Conservation (phyloP, 2,329 filamentous ascomycete species). For the Aspergillus tamarii region DNA sequence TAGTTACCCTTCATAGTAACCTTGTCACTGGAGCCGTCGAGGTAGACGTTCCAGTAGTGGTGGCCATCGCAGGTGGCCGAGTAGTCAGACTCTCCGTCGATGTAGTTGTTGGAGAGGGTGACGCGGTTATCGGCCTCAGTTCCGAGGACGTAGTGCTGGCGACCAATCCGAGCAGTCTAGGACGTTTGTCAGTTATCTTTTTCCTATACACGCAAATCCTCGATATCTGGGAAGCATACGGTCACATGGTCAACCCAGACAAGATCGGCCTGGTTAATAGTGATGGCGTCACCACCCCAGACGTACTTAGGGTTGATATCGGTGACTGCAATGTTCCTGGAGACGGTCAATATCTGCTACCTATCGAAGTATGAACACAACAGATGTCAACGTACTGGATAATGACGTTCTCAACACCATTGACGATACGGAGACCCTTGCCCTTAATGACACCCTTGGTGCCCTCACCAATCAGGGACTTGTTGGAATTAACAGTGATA, state of each 20-base stretch:
- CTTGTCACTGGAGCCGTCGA: constrained; percentile 58
- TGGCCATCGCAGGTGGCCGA: constrained; percentile 61
- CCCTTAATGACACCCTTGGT: constrained; percentile 59
- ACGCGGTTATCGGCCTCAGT: constrained; percentile 57
- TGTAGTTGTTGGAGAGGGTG: constrained; percentile 62
- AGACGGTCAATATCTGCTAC: neutral
- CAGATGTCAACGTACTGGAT: constrained; percentile 51
- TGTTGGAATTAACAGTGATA: constrained; percentile 61
- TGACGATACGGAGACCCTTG: constrained; percentile 57
- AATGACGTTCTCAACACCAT: constrained; percentile 59
- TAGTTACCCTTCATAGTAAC: constrained; percentile 65
- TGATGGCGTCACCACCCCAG: constrained; percentile 64
- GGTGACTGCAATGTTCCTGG: constrained; percentile 56
- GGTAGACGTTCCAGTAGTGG: constrained; percentile 64
- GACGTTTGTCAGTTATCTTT: constrained; percentile 40
- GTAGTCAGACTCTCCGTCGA: constrained; percentile 58
- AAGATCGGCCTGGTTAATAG: constrained; percentile 48
- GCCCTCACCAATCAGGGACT: constrained; percentile 61
- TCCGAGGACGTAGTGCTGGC: constrained; percentile 64
- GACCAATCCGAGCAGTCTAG: constrained; percentile 57
- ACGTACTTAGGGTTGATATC: constrained; percentile 61
- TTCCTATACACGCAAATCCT: constrained; percentile 27
- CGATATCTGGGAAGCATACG: constrained; percentile 48
- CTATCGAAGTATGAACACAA: constrained; percentile 46
- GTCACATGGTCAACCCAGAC: constrained; percentile 50